Conservation (phyloP, 345 rosid species). For the Citrus maxima region DNA sequence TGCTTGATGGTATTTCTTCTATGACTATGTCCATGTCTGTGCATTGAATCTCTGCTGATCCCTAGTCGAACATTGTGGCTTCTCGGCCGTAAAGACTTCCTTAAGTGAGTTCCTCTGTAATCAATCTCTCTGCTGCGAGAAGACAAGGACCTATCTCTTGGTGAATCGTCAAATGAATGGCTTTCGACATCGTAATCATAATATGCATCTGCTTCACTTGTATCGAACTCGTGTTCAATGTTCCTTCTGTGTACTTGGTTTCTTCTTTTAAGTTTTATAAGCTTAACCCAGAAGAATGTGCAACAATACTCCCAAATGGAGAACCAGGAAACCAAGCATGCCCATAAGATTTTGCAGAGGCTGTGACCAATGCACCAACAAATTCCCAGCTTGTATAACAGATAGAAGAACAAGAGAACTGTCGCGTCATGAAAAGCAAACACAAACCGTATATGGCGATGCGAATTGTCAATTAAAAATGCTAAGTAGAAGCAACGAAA, state of each 20-base stretch:
- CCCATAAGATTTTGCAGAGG: slow-evolving; percentile 38
- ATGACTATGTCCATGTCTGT: neutral
- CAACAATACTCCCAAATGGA: slow-evolving; percentile 29
- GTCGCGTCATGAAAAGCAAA: neutral
- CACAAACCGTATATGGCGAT: too few relatives aligned
- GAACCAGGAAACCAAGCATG: slow-evolving; percentile 40
- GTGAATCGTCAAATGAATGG: neutral
- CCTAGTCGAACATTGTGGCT: slow-evolving; percentile 36
- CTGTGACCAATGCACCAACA: slow-evolving; percentile 43
- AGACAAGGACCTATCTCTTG: neutral
- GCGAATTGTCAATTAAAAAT: too few relatives aligned
- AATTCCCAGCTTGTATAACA: slow-evolving; percentile 42
- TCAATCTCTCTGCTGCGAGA: neutral
- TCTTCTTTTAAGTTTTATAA: slow-evolving; percentile 24
- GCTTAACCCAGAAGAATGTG: slow-evolving; percentile 33
- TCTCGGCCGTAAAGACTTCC: slow-evolving; percentile 42
- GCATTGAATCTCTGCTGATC: slow-evolving; percentile 23
- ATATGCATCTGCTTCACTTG: slow-evolving; percentile 7
- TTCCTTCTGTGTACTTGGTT: slow-evolving; percentile 17
- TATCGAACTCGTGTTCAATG: neutral
- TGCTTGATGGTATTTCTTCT: slow-evolving; percentile 15
- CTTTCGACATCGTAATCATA: slow-evolving; percentile 15
- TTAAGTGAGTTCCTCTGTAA: slow-evolving; percentile 35
- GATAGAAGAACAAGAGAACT: slow-evolving; percentile 47
- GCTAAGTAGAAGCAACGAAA: too few relatives aligned